phyloP scores from a whole-genome alignment of 306 rosid species.

The Cicer pinnatifidum region DNA sequence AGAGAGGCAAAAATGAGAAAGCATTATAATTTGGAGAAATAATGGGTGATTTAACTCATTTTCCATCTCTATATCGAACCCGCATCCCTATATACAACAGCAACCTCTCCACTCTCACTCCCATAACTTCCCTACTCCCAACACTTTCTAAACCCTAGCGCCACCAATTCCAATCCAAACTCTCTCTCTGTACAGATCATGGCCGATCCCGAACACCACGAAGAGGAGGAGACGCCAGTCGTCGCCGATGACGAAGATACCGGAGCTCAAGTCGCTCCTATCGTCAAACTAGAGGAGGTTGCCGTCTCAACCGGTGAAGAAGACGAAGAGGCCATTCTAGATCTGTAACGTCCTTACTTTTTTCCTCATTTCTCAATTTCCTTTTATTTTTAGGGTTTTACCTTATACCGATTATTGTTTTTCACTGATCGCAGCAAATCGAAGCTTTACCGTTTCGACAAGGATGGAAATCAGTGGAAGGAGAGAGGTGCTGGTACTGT shows the following conservation, averaged over 20 bases:
- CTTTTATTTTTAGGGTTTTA: slow-evolving; percentile 8
- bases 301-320: slow-evolving; percentile 93
- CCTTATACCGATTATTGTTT: background rate
- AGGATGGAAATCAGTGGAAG: slow-evolving; percentile 96
- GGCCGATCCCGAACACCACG: slow-evolving; percentile 86
- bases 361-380: background rate
- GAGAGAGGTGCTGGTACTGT: slow-evolving; percentile 96
- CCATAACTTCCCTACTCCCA: background rate
- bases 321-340: slow-evolving; percentile 77
- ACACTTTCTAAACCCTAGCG: slow-evolving; percentile 46
- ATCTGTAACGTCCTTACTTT: slow-evolving; percentile 60
- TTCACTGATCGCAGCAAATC: slow-evolving; percentile 60
- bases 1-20: too few species aligned
- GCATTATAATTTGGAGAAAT: too few species aligned
- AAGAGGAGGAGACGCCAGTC: slow-evolving; percentile 74
- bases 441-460: slow-evolving; percentile 92
- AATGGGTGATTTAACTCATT: too few species aligned
- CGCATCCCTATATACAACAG: background rate
- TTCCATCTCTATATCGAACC: too few species aligned
- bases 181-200: slow-evolving; percentile 42
- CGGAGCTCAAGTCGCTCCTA: slow-evolving; percentile 96
- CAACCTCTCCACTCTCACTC: background rate
- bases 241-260: slow-evolving; percentile 94
- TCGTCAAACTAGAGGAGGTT: slow-evolving; percentile 88
- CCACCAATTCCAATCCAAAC: background rate